Base-by-base conservation (phyloP, 768 basidiomycete genomes). In the Boletus patriciae region DNA sequence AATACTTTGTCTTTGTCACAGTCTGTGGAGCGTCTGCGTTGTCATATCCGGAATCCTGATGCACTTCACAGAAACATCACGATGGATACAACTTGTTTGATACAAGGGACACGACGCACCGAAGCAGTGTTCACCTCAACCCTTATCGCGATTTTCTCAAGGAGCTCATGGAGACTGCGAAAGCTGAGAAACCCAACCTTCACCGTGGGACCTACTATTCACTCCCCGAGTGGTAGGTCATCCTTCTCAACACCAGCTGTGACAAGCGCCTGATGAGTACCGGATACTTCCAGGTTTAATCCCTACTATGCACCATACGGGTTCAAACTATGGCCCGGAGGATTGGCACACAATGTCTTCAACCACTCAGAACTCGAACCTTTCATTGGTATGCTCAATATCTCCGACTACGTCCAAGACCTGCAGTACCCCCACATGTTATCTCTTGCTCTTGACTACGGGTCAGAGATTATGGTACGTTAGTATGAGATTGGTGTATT, bases 51-150 rank as follows among this genome's bases (percentile, higher is more conserved):
- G n/a, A n/a, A 3, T 43, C 10, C 19, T 62, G 43, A 62, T 12
- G 13, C 31, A 15, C 11, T 29, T 18, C 25, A 13, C 61, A 81
- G 78, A 85, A 83, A 77, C 84, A 86, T 52, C 84, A 86, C 54
- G 85, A 86, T 52, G 85, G 85, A 1, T 84, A 79, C 55, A 73
- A 73, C 1, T 62, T 85, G 3, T 86, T 85, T 34, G 82, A 86
- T 59, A 80, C 85, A 4, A 74, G 73, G 47, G 74, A 82, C 50
- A 81, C 82, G 5, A 81, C 80, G 0, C 71, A 83, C 59, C 67
- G 84, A 50, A 80, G 74, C 45, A 79, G 78, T 23, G 74, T 80
- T 9, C 59, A 78, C 46, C 73, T 83, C 16, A 75, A 78, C 1
- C 83, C 83, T 0, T 70, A 79, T 58, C 77, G 80, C 9, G 80